Evolutionary conservation across 441 rosid genomes (phyloP), one percentile per base, ranked within the genome.

Genomic region (Gossypium davidsonii): DNA sequence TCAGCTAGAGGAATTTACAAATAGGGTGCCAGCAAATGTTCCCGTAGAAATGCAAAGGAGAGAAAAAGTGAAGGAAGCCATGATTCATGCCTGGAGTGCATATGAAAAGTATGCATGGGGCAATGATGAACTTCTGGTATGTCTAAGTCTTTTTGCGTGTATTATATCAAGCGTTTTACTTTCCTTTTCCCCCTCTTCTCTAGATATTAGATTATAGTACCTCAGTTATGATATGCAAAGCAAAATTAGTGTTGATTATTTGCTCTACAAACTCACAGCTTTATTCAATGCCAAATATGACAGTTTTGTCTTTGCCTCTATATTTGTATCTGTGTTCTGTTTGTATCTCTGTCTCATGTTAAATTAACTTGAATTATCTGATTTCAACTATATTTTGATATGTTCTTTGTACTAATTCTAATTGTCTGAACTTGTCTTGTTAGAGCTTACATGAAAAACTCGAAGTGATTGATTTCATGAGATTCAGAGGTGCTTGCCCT

Each of bases 91-190:
- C 20, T 93, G 99, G 99, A 82, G 81, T 77, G 86, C 94, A 14
- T 93, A 96, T 78, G 98, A 96, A 80, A 91, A 89, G 74, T 93
- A 88, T 79, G 98, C 99, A 2, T 93, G 99, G 98, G 99, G 97
- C 63, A 77, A 86, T 55, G 99, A 96, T 74, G 99, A 93, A 79
- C 99, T 96, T 74, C 94, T 93, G 97, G 98, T 95, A 53, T 20
- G 73, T 48, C 12, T 12, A 31, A 53, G 20, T 31, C 3, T 52
- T 52, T 52, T 15, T 34, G 26, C 37, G 3, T 53, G 5, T 68
- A 10, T 52, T 68, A 17, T 52, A 68, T 53, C 28, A 52, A 28
- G 48, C 26, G 20, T 3, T 52, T 68, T 11, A 28, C 61, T 5
- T 31, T 18, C 10, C 6, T 34, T 69, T 69, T 69, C 12, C 6